Evolutionary conservation across 1,139 yeast genomes (phyloP).

Genomic region (Pichia norvegensis): DNA sequence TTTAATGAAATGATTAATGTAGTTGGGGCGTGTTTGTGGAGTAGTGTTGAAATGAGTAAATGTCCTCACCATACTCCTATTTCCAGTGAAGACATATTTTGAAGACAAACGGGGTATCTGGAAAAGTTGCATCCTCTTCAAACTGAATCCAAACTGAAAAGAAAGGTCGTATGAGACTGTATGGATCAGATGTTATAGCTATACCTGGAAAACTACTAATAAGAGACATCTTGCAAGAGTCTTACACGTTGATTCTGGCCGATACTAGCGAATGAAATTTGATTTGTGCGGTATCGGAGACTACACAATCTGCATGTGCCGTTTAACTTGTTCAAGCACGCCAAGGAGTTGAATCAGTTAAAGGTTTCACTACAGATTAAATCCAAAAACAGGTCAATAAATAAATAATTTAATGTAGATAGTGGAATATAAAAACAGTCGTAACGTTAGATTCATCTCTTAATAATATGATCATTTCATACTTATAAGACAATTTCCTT

Average conservation of each 20-base stretch:
- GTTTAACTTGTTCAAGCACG: no score
- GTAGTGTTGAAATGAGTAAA: background rate
- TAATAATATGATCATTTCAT: background rate
- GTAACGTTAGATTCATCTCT: background rate
- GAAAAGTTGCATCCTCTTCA: background rate
- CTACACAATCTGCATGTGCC: background rate
- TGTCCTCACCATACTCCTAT: background rate
- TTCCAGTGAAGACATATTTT: background rate
- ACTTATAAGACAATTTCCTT: slow-evolving; percentile 15
- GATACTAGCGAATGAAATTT: background rate
- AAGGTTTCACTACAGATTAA: no score
- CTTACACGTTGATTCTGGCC: background rate
- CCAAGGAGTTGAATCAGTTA: no score
- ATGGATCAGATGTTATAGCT: no score
- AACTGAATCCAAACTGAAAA: background rate
- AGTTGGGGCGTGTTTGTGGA: background rate
- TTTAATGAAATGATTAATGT: background rate
- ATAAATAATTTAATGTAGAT: background rate
- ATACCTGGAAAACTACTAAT: no score
- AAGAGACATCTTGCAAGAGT: background rate
- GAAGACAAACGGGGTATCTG: background rate
- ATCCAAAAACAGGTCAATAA: background rate
- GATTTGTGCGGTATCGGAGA: background rate
- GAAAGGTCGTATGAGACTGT: no score
- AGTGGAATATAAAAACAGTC: slow-evolving; percentile 1